Evolutionary conservation across 2,329 filamentous ascomycete species (phyloP).

Genomic region (Cercospora sojina): DNA sequence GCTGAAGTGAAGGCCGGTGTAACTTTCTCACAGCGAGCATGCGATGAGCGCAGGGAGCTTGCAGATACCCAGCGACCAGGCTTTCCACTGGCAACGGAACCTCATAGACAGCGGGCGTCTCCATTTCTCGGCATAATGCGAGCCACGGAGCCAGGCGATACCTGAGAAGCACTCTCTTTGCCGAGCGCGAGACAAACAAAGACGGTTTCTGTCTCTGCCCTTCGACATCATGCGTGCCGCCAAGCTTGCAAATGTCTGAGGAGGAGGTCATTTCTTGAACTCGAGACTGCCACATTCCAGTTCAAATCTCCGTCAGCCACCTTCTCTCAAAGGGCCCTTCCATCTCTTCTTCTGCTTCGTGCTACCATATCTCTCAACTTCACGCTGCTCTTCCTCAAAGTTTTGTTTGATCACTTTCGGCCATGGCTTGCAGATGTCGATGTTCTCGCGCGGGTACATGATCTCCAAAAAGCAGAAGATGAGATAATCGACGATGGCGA

Average conservation of each 20-base stretch:
- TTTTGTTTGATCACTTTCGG: slow-evolving; percentile 46
- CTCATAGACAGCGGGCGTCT: too few species aligned
- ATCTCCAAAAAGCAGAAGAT: slow-evolving; percentile 86
- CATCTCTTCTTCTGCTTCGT: slow-evolving; percentile 8
- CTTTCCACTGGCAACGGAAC: neutral
- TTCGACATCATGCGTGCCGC: neutral
- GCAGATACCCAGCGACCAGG: too few species aligned
- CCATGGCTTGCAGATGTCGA: slow-evolving; percentile 90
- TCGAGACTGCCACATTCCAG: neutral
- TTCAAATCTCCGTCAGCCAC: neutral
- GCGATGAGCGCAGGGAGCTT: neutral
- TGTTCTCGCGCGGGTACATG: slow-evolving; percentile 77
- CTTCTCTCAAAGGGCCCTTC: neutral
- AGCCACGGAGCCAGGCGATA: neutral
- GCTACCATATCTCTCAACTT: neutral
- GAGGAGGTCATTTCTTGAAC: rapidly evolving
- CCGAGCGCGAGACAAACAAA: neutral
- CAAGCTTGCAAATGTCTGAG: neutral
- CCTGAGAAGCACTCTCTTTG: neutral
- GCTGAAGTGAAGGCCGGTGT: neutral
- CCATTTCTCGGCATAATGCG: neutral
- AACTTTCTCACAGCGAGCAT: neutral
- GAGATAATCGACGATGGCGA: slow-evolving; percentile 89
- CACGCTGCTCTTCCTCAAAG: neutral
- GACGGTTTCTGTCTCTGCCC: neutral